Conservation (phyloP, 176 grass and related monocot species). For the Echinochloa phyllopogon region DNA sequence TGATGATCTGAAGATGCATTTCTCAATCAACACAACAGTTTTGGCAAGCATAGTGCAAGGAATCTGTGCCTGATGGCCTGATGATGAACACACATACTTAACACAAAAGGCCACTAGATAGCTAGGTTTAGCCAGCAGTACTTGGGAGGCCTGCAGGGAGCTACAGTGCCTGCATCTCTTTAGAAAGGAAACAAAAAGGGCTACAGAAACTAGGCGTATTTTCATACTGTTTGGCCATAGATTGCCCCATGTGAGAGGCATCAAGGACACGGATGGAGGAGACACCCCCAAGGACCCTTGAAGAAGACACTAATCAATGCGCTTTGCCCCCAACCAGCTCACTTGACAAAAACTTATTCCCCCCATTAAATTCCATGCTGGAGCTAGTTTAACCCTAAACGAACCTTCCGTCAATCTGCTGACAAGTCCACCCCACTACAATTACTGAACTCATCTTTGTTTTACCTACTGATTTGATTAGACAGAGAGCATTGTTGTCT, state of each 20-base stretch:
- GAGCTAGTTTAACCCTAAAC: not conserved
- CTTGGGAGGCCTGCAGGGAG: not conserved
- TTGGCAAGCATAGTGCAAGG: not conserved
- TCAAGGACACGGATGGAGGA: not conserved
- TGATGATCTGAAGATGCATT: not conserved
- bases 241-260: conserved; percentile 38
- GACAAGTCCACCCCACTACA: not conserved
- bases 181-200: not conserved
- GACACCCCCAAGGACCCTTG: not conserved
- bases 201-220: conserved; percentile 4
- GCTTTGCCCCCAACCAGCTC: conserved; percentile 2
- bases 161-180: not conserved
- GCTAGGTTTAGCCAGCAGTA: not conserved
- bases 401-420: conserved; percentile 21
- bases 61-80: not conserved
- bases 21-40: not conserved
- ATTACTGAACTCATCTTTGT: not conserved
- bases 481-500: not conserved
- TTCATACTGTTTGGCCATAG: conserved; percentile 7
- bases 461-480: not conserved
- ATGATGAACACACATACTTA: not conserved
- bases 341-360: conserved; percentile 16
- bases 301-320: conserved; percentile 37
- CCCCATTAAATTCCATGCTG: not conserved
- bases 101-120: not conserved